These are phyloP conservation scores for Stachybotrys echinatus DNA, from an alignment of 2,329 filamentous ascomycete genomes.

Conservation along the genomic window DNA sequence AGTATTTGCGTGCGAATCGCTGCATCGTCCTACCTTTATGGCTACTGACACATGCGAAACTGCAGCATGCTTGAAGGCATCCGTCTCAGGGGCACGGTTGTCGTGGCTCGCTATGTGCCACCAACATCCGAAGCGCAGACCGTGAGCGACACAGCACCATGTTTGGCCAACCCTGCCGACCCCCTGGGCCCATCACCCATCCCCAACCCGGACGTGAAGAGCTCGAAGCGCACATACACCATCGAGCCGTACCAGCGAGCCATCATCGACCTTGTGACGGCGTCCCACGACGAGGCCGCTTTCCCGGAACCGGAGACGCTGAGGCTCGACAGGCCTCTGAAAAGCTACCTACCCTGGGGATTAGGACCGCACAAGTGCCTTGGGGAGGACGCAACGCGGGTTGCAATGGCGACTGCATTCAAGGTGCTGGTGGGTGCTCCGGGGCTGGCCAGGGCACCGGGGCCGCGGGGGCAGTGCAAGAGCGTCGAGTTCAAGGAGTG, in stretches of 20 bases:
- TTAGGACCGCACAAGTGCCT: background rate
- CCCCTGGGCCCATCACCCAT: background rate
- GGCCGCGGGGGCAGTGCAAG: background rate
- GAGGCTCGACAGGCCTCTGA: background rate
- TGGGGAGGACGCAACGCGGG: background rate
- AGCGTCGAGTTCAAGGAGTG: conserved; percentile 1
- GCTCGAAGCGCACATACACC: background rate
- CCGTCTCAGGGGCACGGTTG: background rate
- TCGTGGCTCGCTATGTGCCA: background rate
- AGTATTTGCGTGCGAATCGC: no score
- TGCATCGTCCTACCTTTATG: no score
- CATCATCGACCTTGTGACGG: background rate
- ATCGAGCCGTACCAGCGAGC: background rate
- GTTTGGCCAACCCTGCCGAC: background rate
- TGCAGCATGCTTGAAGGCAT: background rate
- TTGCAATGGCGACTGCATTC: background rate
- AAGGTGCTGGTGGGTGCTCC: background rate
- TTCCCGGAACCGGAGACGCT: background rate
- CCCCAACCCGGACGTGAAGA: background rate
- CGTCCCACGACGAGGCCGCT: background rate
- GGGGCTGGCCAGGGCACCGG: background rate
- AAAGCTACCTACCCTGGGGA: background rate
- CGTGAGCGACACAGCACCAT: background rate
- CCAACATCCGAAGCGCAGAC: background rate
- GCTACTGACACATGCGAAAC: no score